Conservation (phyloP, 768 basidiomycete species). For the Mycena amicta region DNA sequence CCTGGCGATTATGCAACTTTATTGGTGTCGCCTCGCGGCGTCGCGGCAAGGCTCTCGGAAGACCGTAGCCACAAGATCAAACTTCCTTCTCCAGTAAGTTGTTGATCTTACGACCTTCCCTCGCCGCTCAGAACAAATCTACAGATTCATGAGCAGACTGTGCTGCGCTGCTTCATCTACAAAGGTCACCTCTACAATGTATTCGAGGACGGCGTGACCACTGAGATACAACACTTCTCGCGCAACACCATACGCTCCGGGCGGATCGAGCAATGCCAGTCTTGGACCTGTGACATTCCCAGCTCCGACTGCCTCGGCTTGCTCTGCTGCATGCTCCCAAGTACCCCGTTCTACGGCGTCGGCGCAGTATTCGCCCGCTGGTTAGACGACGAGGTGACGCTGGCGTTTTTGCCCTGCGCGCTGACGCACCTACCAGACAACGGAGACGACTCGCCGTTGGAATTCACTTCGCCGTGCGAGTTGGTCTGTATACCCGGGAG, state of each 20-base stretch:
- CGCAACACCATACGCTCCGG: not conserved
- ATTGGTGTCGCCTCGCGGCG: not conserved
- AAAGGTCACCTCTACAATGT: not conserved
- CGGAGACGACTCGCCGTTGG: slow-evolving; percentile 9
- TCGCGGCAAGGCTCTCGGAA: not conserved
- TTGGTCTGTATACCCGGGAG: not conserved
- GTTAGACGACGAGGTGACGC: not conserved
- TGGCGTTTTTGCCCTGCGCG: slow-evolving; percentile 10
- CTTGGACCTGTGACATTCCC: not conserved
- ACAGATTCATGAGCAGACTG: too few species aligned
- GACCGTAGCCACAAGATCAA: too few species aligned
- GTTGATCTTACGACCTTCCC: not conserved
- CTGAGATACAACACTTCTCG: not conserved
- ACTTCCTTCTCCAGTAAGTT: too few species aligned
- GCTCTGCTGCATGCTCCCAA: slow-evolving; percentile 3
- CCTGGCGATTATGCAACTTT: not conserved
- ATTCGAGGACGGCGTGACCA: not conserved
- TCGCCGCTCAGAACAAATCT: not conserved
- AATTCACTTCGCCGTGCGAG: not conserved
- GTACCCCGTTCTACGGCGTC: slow-evolving; percentile 1
- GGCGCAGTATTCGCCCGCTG: not conserved
- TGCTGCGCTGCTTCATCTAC: not conserved
- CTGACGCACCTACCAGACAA: slow-evolving; percentile 6
- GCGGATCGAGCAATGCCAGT: not conserved
- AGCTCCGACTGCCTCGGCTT: not conserved